Evolutionary conservation across 2,329 filamentous ascomycete genomes (phyloP).

Genomic region (Beauveria brongniartii): DNA sequence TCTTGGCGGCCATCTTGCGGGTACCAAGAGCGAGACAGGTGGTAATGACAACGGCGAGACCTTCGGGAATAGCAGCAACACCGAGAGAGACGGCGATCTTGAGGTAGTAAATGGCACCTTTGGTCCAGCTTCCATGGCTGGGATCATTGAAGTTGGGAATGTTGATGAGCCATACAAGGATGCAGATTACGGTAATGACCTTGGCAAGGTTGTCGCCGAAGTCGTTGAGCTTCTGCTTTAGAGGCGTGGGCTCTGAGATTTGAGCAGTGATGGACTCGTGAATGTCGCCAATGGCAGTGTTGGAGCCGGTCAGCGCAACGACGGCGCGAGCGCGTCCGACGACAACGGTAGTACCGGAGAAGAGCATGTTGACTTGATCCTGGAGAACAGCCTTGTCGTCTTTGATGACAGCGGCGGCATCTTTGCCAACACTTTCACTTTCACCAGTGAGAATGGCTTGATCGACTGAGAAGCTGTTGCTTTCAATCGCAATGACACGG

Average conservation of each 20-base stretch:
- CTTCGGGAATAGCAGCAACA: conserved; percentile 95
- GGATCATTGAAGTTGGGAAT: conserved; percentile 95
- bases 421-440: conserved; percentile 93
- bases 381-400: conserved; percentile 89
- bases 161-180: conserved; percentile 97
- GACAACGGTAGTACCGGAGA: conserved; percentile 95
- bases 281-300: conserved; percentile 95
- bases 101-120: conserved; percentile 98
- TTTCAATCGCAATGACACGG: conserved; percentile 79
- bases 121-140: conserved; percentile 85
- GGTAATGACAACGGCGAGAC: conserved; percentile 96
- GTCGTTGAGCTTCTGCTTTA: conserved; percentile 98
- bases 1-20: conserved; percentile 97
- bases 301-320: conserved; percentile 81
- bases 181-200: conserved; percentile 94
- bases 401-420: conserved; percentile 54
- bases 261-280: conserved; percentile 98
- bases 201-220: conserved; percentile 95
- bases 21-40: conserved; percentile 94
- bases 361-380: conserved; percentile 95
- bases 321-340: conserved; percentile 87
- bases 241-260: conserved; percentile 91
- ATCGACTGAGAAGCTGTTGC: conserved; percentile 95
- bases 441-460: conserved; percentile 96
- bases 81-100: conserved; percentile 98